Base-by-base conservation (phyloP, 345 rosid genomes). In the Eucalyptus marginata region DNA sequence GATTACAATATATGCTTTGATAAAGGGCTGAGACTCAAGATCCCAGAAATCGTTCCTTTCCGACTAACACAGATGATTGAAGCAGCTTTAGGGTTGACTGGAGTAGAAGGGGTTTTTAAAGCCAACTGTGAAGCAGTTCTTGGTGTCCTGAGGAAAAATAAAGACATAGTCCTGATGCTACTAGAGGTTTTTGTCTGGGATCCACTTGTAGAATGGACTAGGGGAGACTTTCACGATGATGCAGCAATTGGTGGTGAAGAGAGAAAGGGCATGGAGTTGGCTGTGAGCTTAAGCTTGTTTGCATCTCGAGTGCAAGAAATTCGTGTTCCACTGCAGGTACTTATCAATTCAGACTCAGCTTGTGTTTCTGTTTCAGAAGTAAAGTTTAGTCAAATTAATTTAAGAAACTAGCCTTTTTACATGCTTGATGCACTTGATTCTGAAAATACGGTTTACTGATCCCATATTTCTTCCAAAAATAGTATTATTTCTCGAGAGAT, bases 201-300 rank as follows among this genome's bases (percentile, higher is more conserved):
- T 92, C 99, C 99, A 88, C 96, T 97, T 87, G 94, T 97, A 89
- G 99, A 97, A 94, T 97, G 99, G 99, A 97, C 98, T 79, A 93
- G 98, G 87, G 99, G 95, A 87, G 97, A 97, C 92, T 96, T 96
- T 90, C 99, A 96, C 86, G 99, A 97, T 94, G 99, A 95, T 90
- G 98, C 98, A 90, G 98, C 98, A 85, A 96, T 97, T 93, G 98
- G 96, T 86, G 98, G 98, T 89, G 98, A 97, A 93, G 99, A 97
- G 94, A 95, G 99, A 93, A 97, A 96, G 92, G 98, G 98, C 90
- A 97, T 97, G 99, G 99, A 97, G 93, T 92, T 96, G 91, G 98
- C 99, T 13, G 98, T 97, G 90, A 96, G 99, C 94, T 93, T 96
- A 94, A 97, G 98, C 93, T 95, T 97, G 90, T 97, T 97, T 95